phyloP scores from a whole-genome alignment of 441 rosid species.

The Erodium moschatum region DNA sequence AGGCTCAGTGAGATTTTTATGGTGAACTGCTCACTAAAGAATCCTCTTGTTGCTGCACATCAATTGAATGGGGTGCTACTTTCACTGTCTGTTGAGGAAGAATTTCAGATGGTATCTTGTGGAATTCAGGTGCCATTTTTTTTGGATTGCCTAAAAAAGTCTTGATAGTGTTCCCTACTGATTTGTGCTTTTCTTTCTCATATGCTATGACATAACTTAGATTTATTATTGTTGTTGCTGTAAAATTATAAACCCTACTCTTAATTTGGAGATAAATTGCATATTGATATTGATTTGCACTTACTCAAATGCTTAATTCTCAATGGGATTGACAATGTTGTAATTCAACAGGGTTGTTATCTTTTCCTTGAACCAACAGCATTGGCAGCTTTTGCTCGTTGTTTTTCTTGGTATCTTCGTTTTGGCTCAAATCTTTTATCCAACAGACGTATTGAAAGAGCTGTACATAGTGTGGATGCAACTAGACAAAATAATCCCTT shows the following conservation, averaged over 20 bases:
- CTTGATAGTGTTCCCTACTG: slow-evolving; percentile 9
- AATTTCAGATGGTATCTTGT: slow-evolving; percentile 47
- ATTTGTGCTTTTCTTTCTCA: slow-evolving; percentile 16
- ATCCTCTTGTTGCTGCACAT: slow-evolving; percentile 40
- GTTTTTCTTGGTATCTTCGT: slow-evolving; percentile 38
- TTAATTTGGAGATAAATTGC: slow-evolving; percentile 7
- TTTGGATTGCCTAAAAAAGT: slow-evolving; percentile 8
- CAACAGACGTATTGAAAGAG: slow-evolving; percentile 28
- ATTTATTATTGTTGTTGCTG: not conserved
- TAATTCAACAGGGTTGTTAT: slow-evolving; percentile 66
- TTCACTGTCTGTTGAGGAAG: slow-evolving; percentile 49
- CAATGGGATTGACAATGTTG: slow-evolving; percentile 28
- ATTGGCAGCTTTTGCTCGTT: slow-evolving; percentile 36
- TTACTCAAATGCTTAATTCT: slow-evolving; percentile 7
- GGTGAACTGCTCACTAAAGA: slow-evolving; percentile 48
- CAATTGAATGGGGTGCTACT: slow-evolving; percentile 48
- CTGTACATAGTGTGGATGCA: slow-evolving; percentile 26
- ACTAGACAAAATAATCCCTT: slow-evolving; percentile 21
- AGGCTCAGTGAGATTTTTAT: slow-evolving; percentile 43
- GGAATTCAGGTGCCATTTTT: slow-evolving; percentile 48
- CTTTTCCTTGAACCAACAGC: slow-evolving; percentile 57
- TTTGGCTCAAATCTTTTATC: slow-evolving; percentile 30
- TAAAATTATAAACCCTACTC: not conserved
- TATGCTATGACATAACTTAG: not conserved
- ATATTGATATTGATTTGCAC: slow-evolving; percentile 12